Evolutionary conservation across 2,329 filamentous ascomycete genomes (phyloP).

Genomic region (Ophiognomonia clavigignenti-juglandacearum): DNA sequence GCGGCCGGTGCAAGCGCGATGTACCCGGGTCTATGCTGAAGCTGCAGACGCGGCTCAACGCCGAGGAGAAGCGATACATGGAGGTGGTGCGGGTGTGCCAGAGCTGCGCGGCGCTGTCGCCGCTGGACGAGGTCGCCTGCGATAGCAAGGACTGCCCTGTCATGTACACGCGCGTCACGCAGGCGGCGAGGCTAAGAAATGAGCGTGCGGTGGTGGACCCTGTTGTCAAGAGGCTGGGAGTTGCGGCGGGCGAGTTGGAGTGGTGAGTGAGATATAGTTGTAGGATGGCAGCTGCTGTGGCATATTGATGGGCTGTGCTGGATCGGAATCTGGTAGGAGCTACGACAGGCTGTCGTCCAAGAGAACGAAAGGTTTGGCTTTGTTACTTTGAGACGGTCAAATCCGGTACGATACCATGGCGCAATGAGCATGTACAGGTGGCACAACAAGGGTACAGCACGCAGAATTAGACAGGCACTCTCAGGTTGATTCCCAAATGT

Average conservation of each 20-base stretch:
- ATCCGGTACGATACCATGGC: too few species aligned
- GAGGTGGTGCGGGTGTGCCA: conserved; percentile 71
- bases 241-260: conserved; percentile 24
- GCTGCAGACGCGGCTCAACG: conserved; percentile 57
- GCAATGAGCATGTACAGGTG: too few species aligned
- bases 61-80: conserved; percentile 57
- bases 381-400: too few species aligned
- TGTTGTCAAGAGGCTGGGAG: conserved; percentile 27
- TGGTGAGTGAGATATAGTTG: too few species aligned
- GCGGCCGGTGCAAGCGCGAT: conserved; percentile 49
- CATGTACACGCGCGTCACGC: conserved; percentile 73
- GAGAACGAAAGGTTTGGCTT: too few species aligned
- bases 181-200: conserved; percentile 41
- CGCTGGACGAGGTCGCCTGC: conserved; percentile 74
- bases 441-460: too few species aligned
- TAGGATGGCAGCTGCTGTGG: too few species aligned
- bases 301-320: too few species aligned
- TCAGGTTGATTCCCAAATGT: too few species aligned
- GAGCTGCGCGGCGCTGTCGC: conserved; percentile 70
- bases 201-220: conserved; percentile 34
- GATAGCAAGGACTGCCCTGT: conserved; percentile 91
- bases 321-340: too few species aligned
- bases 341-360: too few species aligned
- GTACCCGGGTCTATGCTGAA: conserved; percentile 57
- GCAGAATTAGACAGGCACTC: too few species aligned